Conservation (phyloP, 768 basidiomycete genomes). For the Tylopilus rubrobrunneus region DNA sequence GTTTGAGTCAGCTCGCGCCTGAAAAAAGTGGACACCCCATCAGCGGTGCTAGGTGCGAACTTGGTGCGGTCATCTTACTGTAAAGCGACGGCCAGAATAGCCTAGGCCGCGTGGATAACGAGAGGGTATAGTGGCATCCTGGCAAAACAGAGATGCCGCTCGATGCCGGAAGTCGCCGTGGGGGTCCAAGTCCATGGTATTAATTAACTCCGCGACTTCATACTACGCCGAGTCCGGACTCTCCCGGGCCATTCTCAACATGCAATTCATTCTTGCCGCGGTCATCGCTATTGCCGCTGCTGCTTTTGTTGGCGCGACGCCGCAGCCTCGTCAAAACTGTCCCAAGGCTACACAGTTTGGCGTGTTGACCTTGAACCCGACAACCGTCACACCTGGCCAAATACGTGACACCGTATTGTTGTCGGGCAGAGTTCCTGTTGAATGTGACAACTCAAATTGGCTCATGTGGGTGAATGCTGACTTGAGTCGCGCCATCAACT, state of each 20-base stretch:
- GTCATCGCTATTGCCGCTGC: conserved; percentile 9
- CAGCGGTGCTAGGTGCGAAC: too few relatives aligned
- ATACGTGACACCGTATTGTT: conserved; percentile 9
- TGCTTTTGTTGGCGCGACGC: conserved; percentile 16
- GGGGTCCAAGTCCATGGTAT: too few relatives aligned
- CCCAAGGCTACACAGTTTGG: conserved; percentile 21
- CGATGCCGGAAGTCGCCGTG: too few relatives aligned
- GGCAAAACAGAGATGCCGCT: too few relatives aligned
- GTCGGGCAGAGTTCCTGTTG: not conserved
- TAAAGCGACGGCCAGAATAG: too few relatives aligned
- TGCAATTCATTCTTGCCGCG: conserved; percentile 16
- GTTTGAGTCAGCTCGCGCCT: too few relatives aligned
- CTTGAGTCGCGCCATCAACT: conserved; percentile 25
- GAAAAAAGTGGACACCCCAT: too few relatives aligned
- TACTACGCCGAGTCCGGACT: too few relatives aligned
- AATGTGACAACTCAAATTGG: conserved; percentile 9
- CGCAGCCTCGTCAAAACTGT: conserved; percentile 20
- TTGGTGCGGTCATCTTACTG: too few relatives aligned
- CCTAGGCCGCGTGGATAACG: too few relatives aligned
- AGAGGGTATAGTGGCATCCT: too few relatives aligned
- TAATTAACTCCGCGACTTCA: too few relatives aligned
- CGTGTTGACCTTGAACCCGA: conserved; percentile 14
- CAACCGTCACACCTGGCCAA: conserved; percentile 22
- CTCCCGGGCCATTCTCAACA: conserved; percentile 2
- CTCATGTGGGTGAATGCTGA: conserved; percentile 18